These are phyloP conservation scores for Cornus suecica DNA, from an alignment of 148 eudicot genomes.

Conservation along the genomic window DNA sequence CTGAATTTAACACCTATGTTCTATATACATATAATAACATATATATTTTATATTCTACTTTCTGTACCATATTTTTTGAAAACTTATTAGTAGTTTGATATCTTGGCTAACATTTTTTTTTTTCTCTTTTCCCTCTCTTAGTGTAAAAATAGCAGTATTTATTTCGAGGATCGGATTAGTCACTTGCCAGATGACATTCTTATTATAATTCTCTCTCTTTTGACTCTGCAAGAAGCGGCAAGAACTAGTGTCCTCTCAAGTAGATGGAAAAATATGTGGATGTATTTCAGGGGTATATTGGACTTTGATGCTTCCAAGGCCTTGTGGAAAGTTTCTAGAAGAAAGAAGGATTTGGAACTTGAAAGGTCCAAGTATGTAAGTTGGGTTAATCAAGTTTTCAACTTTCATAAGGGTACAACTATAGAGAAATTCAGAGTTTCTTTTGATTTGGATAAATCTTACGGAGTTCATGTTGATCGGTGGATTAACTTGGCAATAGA, in stretches of 20 bases:
- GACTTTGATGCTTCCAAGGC: not conserved
- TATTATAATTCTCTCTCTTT: not conserved
- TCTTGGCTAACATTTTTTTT: no score
- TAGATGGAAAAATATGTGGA: not conserved
- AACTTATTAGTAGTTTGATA: no score
- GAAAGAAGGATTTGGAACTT: not conserved
- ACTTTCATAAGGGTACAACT: not conserved
- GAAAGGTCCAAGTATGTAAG: not conserved
- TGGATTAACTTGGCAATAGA: no score
- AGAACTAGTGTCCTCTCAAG: conserved; percentile 3
- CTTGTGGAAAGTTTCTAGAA: not conserved
- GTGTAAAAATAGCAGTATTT: no score
- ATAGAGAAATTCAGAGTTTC: not conserved
- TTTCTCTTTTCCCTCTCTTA: no score
- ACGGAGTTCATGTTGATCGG: no score
- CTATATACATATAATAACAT: no score
- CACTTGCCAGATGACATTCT: conserved; percentile 1
- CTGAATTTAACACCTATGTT: no score
- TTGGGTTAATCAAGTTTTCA: not conserved
- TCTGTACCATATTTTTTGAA: no score
- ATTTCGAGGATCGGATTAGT: conserved; percentile 8
- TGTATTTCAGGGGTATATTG: not conserved
- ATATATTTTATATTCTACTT: no score
- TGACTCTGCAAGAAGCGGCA: not conserved
- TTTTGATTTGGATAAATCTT: not conserved